A percentile compares a stretch with the other conserved stretches of the same genome.
These are phyloP conservation scores for Elsinoe australis DNA, from an alignment of 2,329 filamentous ascomycete species.

Conservation along the genomic window DNA sequence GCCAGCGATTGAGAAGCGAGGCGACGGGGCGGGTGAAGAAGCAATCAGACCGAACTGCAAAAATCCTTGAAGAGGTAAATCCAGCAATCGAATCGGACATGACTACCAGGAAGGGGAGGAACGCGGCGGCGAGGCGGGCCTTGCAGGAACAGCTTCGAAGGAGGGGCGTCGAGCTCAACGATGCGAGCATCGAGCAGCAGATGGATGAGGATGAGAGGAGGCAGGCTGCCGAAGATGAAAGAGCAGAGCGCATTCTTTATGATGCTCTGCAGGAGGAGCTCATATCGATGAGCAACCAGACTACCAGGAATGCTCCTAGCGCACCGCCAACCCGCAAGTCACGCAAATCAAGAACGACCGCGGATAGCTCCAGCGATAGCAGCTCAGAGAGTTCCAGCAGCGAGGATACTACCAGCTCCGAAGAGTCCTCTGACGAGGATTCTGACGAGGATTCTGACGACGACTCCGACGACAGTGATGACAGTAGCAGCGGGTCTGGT, in stretches of 20 bases:
- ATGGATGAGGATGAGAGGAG: slow-evolving; percentile 31
- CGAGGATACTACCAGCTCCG: slow-evolving; percentile 8
- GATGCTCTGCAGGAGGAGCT: slow-evolving; percentile 21
- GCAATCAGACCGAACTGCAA: slow-evolving; percentile 23
- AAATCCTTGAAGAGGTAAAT: slow-evolving; percentile 15
- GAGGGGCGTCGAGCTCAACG: slow-evolving; percentile 21
- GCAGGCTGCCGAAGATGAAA: slow-evolving; percentile 27
- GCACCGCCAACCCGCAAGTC: slow-evolving; percentile 20
- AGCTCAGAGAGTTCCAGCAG: slow-evolving; percentile 11
- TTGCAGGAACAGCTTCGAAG: slow-evolving; percentile 27
- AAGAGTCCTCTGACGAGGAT: neutral
- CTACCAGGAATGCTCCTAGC: slow-evolving; percentile 4
- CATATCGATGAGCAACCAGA: neutral
- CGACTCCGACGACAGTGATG: neutral
- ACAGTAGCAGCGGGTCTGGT: neutral
- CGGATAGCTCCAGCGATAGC: neutral
- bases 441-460: neutral
- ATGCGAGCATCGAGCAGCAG: slow-evolving; percentile 28
- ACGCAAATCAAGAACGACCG: slow-evolving; percentile 30
- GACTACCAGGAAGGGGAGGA: slow-evolving; percentile 31
- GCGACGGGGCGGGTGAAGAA: slow-evolving; percentile 55
- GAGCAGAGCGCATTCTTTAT: slow-evolving; percentile 23
- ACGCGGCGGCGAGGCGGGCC: slow-evolving; percentile 31
- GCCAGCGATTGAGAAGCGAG: slow-evolving; percentile 56
- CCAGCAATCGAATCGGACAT: slow-evolving; percentile 23